These are phyloP conservation scores for Calocybe gangraenosa DNA, from an alignment of 768 basidiomycete species.

Conservation along the genomic window DNA sequence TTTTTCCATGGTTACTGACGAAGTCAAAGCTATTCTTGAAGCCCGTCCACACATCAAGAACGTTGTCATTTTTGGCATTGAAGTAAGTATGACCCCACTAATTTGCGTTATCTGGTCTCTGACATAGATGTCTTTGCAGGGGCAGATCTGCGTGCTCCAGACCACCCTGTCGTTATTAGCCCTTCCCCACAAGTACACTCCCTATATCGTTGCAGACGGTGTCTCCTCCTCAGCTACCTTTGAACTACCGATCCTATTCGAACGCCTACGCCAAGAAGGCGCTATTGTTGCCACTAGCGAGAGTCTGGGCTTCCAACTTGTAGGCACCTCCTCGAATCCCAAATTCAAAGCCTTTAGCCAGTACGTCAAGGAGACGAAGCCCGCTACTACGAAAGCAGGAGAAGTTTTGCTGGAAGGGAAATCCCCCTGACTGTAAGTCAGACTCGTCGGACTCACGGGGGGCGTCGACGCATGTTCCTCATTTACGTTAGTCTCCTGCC, in stretches of 20 bases:
- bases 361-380: slow-evolving; percentile 76
- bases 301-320: slow-evolving; percentile 72
- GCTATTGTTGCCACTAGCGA: slow-evolving; percentile 80
- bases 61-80: slow-evolving; percentile 82
- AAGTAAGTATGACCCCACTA: slow-evolving; percentile 39
- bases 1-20: slow-evolving; percentile 82
- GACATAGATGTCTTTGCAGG: slow-evolving; percentile 36
- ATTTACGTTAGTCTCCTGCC: too few relatives aligned
- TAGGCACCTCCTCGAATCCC: slow-evolving; percentile 56
- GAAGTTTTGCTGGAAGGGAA: slow-evolving; percentile 20
- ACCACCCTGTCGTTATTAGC: slow-evolving; percentile 66
- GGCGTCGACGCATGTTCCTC: slow-evolving; percentile 1
- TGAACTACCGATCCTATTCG: slow-evolving; percentile 75
- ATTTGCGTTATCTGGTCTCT: not conserved
- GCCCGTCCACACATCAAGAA: slow-evolving; percentile 44
- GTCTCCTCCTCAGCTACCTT: slow-evolving; percentile 79
- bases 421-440: not conserved
- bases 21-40: slow-evolving; percentile 51
- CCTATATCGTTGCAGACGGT: slow-evolving; percentile 79
- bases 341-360: slow-evolving; percentile 70
- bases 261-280: slow-evolving; percentile 66
- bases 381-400: slow-evolving; percentile 45
- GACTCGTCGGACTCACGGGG: too few relatives aligned
- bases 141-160: slow-evolving; percentile 88
- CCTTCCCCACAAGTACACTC: slow-evolving; percentile 30